Evolutionary conservation across 306 rosid species (phyloP), one percentile per base, ranked within the genome.

Genomic region (Glycine tomentella): DNA sequence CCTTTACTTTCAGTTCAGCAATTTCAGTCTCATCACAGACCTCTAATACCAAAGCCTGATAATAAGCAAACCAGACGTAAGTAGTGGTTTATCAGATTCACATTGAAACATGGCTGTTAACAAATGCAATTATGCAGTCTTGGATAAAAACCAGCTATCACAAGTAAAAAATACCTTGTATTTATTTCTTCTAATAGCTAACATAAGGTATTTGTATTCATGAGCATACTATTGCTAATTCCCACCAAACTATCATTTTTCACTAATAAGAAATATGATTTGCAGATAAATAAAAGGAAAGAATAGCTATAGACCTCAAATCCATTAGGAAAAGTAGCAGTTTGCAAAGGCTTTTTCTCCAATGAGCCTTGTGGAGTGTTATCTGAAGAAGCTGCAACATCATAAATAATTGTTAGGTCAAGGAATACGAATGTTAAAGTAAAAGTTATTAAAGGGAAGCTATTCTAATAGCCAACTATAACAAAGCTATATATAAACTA

Each of bases 1-100:
- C 97, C 97, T 93, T 91, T 66, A 93, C 80, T 86, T 87, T 88
- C 75, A 91, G 90, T 87, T 93, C 97, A 73, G 97, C 96, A 38
- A 93, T 72, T 68, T 93, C 86, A 74, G 96, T 91, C 88, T 93
- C 97, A 31, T 93, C 96, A 58, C 96, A 93, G 50, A 93, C 97
- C 77, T 91, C 94, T 81, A 87, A 87, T 72, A 93, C 74, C 84
- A 93, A 79, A n/a, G 90, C 96, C 96, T 93, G 84, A 78, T 80
- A 68, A 82, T 77, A 65, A 6, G 25, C 68, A 77, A 77, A 57
- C 15, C 77, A 82, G 80, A 46, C 73, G 36, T 0, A 14, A 8
- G 45, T 11, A 9, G 14, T 40, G 58, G 34, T 65, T 15, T 33
- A 52, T 69, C 52, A 71, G 2, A 77, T 46, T 72, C 71, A 81